Evolutionary conservation across 2,329 filamentous ascomycete species (phyloP).

Genomic region (Grosmannia serpens): DNA sequence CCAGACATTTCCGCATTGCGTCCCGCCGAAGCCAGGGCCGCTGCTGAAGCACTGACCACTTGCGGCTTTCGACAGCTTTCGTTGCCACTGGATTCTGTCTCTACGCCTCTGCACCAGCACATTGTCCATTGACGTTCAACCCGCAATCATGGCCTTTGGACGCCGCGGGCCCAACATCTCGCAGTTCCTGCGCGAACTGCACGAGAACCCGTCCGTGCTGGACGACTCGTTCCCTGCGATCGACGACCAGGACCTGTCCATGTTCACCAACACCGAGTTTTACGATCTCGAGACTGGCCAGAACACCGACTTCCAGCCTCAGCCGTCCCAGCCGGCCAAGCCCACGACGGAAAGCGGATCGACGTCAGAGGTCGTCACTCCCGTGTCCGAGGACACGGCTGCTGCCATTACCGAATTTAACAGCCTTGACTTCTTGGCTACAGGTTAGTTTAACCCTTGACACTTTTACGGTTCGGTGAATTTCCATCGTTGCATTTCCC

Average conservation of each 20-base stretch:
- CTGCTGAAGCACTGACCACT: neutral
- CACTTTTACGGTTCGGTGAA: slow-evolving; percentile 15
- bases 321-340: slow-evolving; percentile 35
- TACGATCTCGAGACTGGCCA: slow-evolving; percentile 65
- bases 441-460: slow-evolving; percentile 34
- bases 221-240: slow-evolving; percentile 42
- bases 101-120: slow-evolving; percentile 4
- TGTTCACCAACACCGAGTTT: slow-evolving; percentile 76
- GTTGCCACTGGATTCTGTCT: neutral
- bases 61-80: neutral
- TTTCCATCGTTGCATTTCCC: neutral
- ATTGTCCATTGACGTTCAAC: neutral
- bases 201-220: slow-evolving; percentile 45
- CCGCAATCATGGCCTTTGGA: slow-evolving; percentile 51
- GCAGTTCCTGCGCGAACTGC: slow-evolving; percentile 78
- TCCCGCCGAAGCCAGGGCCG: neutral
- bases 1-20: neutral
- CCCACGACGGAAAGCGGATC: slow-evolving; percentile 21
- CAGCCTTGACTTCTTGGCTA: slow-evolving; percentile 36
- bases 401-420: slow-evolving; percentile 34
- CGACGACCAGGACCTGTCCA: slow-evolving; percentile 55
- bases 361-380: slow-evolving; percentile 7
- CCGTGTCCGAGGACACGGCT: slow-evolving; percentile 23
- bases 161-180: slow-evolving; percentile 79
- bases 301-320: slow-evolving; percentile 45